Evolutionary conservation across 192 early-diverging fungal genomes (phyloP), one percentile per base, ranked within the genome.

Genomic region (Phycomyces nitens): DNA sequence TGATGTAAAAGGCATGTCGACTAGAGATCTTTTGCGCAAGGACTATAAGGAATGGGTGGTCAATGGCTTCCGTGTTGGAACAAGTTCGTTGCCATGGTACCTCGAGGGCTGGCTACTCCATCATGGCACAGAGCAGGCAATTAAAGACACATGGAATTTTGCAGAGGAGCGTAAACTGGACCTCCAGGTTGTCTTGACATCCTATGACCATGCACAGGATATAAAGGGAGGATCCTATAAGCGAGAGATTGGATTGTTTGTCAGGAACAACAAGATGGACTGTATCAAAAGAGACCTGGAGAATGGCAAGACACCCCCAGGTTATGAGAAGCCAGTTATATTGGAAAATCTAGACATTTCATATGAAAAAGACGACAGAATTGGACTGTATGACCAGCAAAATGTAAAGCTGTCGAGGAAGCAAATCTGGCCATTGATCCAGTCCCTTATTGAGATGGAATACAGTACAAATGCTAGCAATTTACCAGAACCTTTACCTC

Each of bases 1-100:
- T 2, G 71, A 80, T 42, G 71, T 85, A 12, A 62, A 75, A 9
- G 64, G 62, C 12, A 71, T 92, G 23, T 66, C 71, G 4, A 65
- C 50, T 29, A 57, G 56, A 29, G 82, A 89, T 58, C 68, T 92
- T 0, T 61, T 92, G 5, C 61, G 82, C 3, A 89, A 84, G 59
- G 90, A 92, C 73, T 92, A 91, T 74, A 92, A 92, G 66, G 84
- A 91, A 56, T 89, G 80, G 76, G 59, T 64, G 0, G 62, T 53
- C 2, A 53, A 77, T 52, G 62, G 58, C 0, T 64, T 78, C 50
- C 65, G 70, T 23, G 47, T 90, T 18, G 90, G 90, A 0, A 89
- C 91, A 53, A 80, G 77, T 41, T 79, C 80, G 47, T 79, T 91
- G 0, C 39, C 70, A 8, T 88, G 82, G 67, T 63, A 71, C 26